Conservation (phyloP, 768 basidiomycete genomes). For the Serendipita vermifera region DNA sequence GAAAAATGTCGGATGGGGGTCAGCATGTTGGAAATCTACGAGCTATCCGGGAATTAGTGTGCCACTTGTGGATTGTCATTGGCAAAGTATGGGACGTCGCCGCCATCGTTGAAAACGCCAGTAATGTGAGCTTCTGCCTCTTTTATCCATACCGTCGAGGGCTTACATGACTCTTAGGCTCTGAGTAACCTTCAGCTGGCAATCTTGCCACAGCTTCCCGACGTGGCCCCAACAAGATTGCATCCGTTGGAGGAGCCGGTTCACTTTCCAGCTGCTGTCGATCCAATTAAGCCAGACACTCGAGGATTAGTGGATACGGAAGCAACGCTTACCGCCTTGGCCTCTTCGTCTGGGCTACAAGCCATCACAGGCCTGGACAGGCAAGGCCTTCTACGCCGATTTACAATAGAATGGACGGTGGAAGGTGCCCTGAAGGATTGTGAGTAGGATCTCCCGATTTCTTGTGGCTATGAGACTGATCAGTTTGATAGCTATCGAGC, state of each 20-base stretch:
- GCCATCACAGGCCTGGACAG: slow-evolving; percentile 52
- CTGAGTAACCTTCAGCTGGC: slow-evolving; percentile 31
- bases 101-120: slow-evolving; percentile 40
- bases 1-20: slow-evolving; percentile 27
- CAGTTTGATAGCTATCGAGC: slow-evolving; percentile 39
- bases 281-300: slow-evolving; percentile 16
- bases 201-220: slow-evolving; percentile 25
- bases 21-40: slow-evolving; percentile 28
- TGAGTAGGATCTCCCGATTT: slow-evolving; percentile 28
- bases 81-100: slow-evolving; percentile 57
- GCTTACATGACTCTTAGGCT: slow-evolving; percentile 27
- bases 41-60: slow-evolving; percentile 50
- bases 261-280: slow-evolving; percentile 27
- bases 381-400: slow-evolving; percentile 38
- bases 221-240: slow-evolving; percentile 26
- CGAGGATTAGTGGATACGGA: slow-evolving; percentile 32
- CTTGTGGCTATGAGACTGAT: neutral
- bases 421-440: slow-evolving; percentile 64
- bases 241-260: slow-evolving; percentile 34
- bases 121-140: slow-evolving; percentile 34
- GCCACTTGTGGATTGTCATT: slow-evolving; percentile 52
- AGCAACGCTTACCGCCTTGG: slow-evolving; percentile 42
- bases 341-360: slow-evolving; percentile 41
- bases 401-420: slow-evolving; percentile 56
- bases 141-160: slow-evolving; percentile 9